Base-by-base conservation (phyloP, 768 basidiomycete genomes). In the Panus rudis region DNA sequence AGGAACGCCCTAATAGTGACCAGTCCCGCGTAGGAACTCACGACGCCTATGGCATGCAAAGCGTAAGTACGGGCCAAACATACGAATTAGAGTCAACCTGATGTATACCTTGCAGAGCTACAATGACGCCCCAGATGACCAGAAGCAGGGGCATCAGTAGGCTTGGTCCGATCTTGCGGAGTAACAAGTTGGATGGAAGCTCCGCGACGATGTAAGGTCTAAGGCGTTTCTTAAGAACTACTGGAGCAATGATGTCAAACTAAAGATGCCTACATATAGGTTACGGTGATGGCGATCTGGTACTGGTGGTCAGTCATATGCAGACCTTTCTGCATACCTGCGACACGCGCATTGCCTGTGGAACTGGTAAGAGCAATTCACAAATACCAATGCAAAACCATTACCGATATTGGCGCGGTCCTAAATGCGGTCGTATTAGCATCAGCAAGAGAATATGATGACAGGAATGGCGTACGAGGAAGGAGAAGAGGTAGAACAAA, bases 41-140 rank as follows among this genome's bases (percentile, higher is more conserved):
- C 34, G 11, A 40, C 21, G 19, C 45, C 45, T 40, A 16, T 11
- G n/a, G 31, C 17, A 21, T 12, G 6, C 21, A 14, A 12, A 25
- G 16, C n/a, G n/a, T n/a, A n/a, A n/a, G n/a, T n/a, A n/a, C 6
- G 6, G 6, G 6, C 16, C 16, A 6, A 6, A 6, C 7, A 35
- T n/a, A n/a, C n/a, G n/a, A 16, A n/a, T 6, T 8, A 6, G 6
- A 6, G 8, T 16, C 8, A 21, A 49, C 49, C 16, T 45, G n/a
- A n/a, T n/a, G n/a, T 48, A 14, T 45, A 70, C 78, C 79, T 69
- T 84, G 80, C 32, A 76, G 60, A 10, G 75, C 67, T 4, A 72
- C 67, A 11, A 78, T 69, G 16, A 82, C 35, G 17, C 82, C 82
- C 81, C 83, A 86, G 0, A 75, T 47, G 0, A 73, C 69, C 31